A percentile compares a stretch with the other conserved stretches of the same genome.
Conservation (phyloP, 176 grass and related monocot genomes). For the Aegilops tauschii region DNA sequence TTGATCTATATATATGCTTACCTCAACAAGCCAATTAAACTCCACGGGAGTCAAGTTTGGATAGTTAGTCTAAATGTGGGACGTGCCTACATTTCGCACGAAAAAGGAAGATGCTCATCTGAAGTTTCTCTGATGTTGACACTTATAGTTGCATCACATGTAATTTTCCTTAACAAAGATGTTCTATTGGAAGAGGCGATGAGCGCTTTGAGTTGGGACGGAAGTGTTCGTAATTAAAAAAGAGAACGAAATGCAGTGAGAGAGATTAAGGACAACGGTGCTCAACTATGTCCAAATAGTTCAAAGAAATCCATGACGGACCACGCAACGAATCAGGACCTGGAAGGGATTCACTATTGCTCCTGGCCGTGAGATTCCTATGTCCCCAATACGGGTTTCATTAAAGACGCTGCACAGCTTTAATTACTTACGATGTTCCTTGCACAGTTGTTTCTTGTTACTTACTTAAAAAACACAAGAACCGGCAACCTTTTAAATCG, state of each 20-base stretch:
- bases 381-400: neutral
- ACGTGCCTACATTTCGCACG: neutral
- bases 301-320: neutral
- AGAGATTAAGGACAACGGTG: neutral
- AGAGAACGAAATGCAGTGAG: neutral
- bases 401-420: neutral
- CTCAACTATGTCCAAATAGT: neutral
- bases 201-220: neutral
- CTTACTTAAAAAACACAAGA: neutral
- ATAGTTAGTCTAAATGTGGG: neutral
- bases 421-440: neutral
- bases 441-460: neutral
- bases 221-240: neutral
- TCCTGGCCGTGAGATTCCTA: neutral
- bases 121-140: constrained; percentile 24
- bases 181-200: neutral
- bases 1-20: neutral
- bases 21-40: neutral
- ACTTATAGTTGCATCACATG: neutral
- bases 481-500: neutral
- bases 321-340: neutral
- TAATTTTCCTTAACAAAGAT: neutral
- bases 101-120: constrained; percentile 6
- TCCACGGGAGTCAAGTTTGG: neutral
- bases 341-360: neutral